Base-by-base conservation (phyloP, 1,284 basidiomycete species). In the Fomitopsis betulina region DNA sequence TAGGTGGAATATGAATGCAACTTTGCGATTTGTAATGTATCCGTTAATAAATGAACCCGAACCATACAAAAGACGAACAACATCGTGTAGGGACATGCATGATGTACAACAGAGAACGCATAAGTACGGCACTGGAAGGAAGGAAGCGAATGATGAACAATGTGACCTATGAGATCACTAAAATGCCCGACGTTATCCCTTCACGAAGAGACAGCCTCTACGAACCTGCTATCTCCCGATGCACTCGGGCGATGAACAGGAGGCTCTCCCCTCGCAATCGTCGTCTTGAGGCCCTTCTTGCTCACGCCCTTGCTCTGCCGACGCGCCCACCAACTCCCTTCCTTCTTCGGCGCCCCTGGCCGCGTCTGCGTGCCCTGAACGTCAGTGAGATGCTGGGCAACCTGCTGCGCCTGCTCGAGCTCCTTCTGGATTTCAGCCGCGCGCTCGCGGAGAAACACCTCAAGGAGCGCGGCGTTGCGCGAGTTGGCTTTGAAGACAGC, bases 401-500 rank as follows among this genome's bases (percentile, higher is more conserved):
- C 65, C 53, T 73, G 72, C 6, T 72, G 72, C 52, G 79, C 72
- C 58, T 78, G 65, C 69, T 81, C 85, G 53, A 89, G 32, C 30
- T 51, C 49, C 49, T 37, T 51, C 32, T 51, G 62, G 63, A 77
- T 83, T 64, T 87, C 82, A 56, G 85, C 82, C 0, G 86, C 89
- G 39, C 89, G 79, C 32, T 88, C 75, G 38, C 86, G 79, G 56
- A 92, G 69, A 69, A 80, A 89, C 72, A 91, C 88, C 65, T 90
- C 87, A 38, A 93, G 75, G 21, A 92, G 72, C 2, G 79, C 79
- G 2, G 92, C 94, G 68, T 97, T 97, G 62, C 95, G 80, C 45
- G 86, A 91, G 73, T 97, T 98, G n/a, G 93, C 85, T 71, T 94
- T 95, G 81, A 80, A 96, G 5, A 74, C 75, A 53, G 78, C 93